Base-by-base conservation (phyloP, 2,329 filamentous ascomycete genomes). In the Cyphellophora europaea region DNA sequence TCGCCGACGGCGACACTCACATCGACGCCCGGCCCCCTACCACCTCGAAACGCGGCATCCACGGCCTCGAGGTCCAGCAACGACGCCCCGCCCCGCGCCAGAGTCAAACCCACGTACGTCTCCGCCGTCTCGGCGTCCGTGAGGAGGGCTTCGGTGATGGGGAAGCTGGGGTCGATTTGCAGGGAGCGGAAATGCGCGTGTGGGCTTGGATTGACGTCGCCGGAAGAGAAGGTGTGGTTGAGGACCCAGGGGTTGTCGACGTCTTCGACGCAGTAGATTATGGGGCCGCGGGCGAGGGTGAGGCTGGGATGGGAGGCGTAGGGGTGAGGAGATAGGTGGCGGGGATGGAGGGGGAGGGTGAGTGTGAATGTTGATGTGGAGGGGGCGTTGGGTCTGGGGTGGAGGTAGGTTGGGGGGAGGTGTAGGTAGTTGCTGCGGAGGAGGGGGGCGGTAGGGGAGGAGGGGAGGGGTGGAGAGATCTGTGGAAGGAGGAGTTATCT, bases 191-290 rank as follows among this genome's bases (percentile, higher is more conserved):
- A 74, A 49, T 77, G 71, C 44, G 74, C 63, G 2, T 56, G n/a
- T n/a, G n/a, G n/a, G n/a, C n/a, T n/a, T n/a, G n/a, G n/a, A n/a
- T 25, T 25, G 8, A n/a, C 21, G 8, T 25, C 21, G 21, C 8
- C 8, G 8, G 21, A 25, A 8, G n/a, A 8, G 21, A 25, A 25
- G n/a, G 21, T 25, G 21, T 25, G 8, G 21, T 25, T 25, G n/a
- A 25, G 46, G 33, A 70, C 72, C 69, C 69, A 74, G 1, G 54
- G 21, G 37, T 77, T 74, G 45, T 78, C 73, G 5, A 61, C 47
- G 36, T 78, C 74, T 47, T 79, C 75, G 3, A 71, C 62, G 38
- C 73, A 79, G 51, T 78, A 79, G 4, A 78, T 57, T 5, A 79
- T 48, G 0, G 74, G 74, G 0, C 75, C 75, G 3, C 73, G 62